Evolutionary conservation across 306 rosid species (phyloP).

Genomic region (Cicer judaicum): DNA sequence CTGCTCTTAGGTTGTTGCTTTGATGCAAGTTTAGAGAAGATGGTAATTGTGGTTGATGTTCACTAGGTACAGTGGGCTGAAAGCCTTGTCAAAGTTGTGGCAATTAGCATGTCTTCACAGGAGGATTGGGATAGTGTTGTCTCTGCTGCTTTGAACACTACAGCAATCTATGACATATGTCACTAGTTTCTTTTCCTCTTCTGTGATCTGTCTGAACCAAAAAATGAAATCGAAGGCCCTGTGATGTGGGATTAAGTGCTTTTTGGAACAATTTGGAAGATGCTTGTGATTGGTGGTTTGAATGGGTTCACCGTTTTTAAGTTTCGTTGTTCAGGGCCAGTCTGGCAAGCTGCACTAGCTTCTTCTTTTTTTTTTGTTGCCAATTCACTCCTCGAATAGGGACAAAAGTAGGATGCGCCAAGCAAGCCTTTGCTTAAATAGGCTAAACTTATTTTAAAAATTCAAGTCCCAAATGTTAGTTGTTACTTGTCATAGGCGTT

Average conservation of each 20-base stretch:
- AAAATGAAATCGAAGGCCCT: constrained; percentile 12
- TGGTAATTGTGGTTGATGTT: too few species aligned
- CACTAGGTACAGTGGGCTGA: constrained; percentile 51
- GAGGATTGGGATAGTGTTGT: constrained; percentile 8
- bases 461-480: neutral
- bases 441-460: neutral
- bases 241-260: neutral
- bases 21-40: too few species aligned
- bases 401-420: too few species aligned
- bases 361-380: neutral
- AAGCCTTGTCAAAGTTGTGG: constrained; percentile 55
- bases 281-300: neutral
- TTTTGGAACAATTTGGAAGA: constrained; percentile 3
- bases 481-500: neutral
- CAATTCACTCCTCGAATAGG: neutral
- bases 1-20: neutral
- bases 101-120: constrained; percentile 7
- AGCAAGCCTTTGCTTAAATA: too few species aligned
- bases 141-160: constrained; percentile 8
- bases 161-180: constrained; percentile 10
- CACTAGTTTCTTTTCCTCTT: neutral
- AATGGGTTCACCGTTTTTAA: neutral
- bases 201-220: neutral
- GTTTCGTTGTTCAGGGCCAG: neutral
- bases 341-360: neutral